A percentile compares a stretch with the other conserved stretches of the same genome.
Conservation (phyloP, 2,329 filamentous ascomycete genomes). For the Verticillium tricorpus region DNA sequence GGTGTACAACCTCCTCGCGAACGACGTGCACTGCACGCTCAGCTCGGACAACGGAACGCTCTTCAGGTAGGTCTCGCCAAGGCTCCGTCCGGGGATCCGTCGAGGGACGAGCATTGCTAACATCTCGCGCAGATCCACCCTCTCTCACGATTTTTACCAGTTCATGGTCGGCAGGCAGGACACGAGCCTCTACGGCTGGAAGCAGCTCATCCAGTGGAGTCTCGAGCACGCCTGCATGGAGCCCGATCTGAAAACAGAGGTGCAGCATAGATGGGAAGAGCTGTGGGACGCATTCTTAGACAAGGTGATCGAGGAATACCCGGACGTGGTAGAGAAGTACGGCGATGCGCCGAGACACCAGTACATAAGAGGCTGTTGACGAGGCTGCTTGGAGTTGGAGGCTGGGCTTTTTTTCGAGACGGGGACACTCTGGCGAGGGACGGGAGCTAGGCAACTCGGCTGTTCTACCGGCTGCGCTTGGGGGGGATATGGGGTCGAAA, state of each 20-base stretch:
- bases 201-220: slow-evolving; percentile 62
- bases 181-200: slow-evolving; percentile 67
- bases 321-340: not conserved
- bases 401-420: not conserved
- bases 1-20: slow-evolving; percentile 65
- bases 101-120: not conserved
- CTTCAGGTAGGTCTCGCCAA: slow-evolving; percentile 48
- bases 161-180: slow-evolving; percentile 63
- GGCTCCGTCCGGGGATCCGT: too few relatives aligned
- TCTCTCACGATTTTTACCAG: slow-evolving; percentile 76
- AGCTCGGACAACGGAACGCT: slow-evolving; percentile 73
- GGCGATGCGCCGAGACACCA: not conserved
- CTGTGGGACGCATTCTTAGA: slow-evolving; percentile 57
- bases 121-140: slow-evolving; percentile 50
- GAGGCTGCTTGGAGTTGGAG: not conserved
- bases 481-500: not conserved
- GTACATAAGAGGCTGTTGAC: not conserved
- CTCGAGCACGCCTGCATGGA: slow-evolving; percentile 55
- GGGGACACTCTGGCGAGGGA: not conserved
- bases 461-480: not conserved
- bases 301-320: slow-evolving; percentile 36
- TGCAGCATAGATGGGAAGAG: slow-evolving; percentile 41
- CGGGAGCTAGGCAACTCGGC: not conserved
- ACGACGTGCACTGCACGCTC: slow-evolving; percentile 68
- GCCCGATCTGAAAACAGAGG: slow-evolving; percentile 30